Evolutionary conservation across 768 basidiomycete species (phyloP).

Genomic region (Cyclocybe aegerita): DNA sequence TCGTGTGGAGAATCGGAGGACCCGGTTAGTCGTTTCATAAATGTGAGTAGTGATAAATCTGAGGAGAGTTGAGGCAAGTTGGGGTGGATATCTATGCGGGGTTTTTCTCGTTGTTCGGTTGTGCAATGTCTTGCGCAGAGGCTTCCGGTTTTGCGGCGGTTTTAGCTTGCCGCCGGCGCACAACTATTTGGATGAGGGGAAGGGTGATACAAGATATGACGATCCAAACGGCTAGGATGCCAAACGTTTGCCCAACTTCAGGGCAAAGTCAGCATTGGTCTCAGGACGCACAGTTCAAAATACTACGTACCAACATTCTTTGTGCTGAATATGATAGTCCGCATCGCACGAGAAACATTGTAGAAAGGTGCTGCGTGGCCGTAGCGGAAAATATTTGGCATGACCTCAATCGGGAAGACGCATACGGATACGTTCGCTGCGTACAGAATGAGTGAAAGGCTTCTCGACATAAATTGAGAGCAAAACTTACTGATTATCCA

Average conservation of each 20-base stretch:
- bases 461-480: neutral
- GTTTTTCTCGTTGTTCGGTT: neutral
- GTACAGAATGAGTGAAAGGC: neutral
- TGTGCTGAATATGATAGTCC: constrained; percentile 58
- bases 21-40: too few species aligned
- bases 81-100: neutral
- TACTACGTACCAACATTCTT: constrained; percentile 48
- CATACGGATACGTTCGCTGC: constrained; percentile 59
- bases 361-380: constrained; percentile 68
- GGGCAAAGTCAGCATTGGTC: neutral
- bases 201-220: constrained; percentile 19
- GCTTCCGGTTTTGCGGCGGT: neutral
- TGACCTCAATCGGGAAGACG: constrained; percentile 49
- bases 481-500: constrained; percentile 58
- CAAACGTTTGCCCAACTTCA: constrained; percentile 59
- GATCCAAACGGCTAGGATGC: constrained; percentile 53
- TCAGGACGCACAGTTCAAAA: neutral
- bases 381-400: constrained; percentile 54
- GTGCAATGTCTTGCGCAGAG: neutral
- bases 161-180: neutral
- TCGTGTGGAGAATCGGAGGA: too few species aligned
- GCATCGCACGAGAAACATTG: constrained; percentile 54
- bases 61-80: too few species aligned
- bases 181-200: constrained; percentile 17
- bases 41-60: too few species aligned